Base-by-base conservation (phyloP, 805 yeast genomes). In the Lipomyces sp. region DNA sequence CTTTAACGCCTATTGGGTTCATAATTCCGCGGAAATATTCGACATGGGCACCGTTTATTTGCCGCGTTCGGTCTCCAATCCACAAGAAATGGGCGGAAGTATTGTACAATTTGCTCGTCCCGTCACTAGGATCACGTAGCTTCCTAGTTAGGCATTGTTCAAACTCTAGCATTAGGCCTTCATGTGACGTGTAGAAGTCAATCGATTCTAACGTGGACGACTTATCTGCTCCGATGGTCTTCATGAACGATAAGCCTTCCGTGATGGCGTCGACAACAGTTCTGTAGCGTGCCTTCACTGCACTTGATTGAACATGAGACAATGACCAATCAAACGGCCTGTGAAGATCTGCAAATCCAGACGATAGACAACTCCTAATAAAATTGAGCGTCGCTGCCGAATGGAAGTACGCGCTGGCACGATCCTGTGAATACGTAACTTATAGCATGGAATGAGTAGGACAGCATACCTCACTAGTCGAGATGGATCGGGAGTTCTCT, bases 11-110 rank as follows among this genome's bases (percentile, higher is more conserved):
- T 58, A 80, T 78, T 3, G 83, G 83, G 67, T 80, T 80, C 67
- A 73, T 74, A 2, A 80, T 74, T 5, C 83, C 83, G 37, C 83
- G 70, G 75, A 80, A 80, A 67, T 78, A 80, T 73, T 80, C 83
- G 32, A 80, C 83, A 62, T 80, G 83, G n/a, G 83, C 83, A 18
- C 83, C 81, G 59, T 79, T 78, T 1, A 79, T 71, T 72, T 80
- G 83, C 10, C 83, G 72, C 1, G 83, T 80, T 39, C 83, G 76
- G 66, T 80, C 83, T 32, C 83, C 83, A 32, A 80, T 80, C 82
- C 82, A 80, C 35, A 80, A 72, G 69, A 80, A 80, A 62, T 80
- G 82, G 1, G 82, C 80, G 4, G 81, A 78, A 3, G 82, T 79
- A 69, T 80, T 77, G 74, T 77, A 80, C 76, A 76, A 79, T 48